Evolutionary conservation across 2,329 filamentous ascomycete genomes (phyloP), one percentile per base, ranked within the genome.

Genomic region (Monosporascus sp.): DNA sequence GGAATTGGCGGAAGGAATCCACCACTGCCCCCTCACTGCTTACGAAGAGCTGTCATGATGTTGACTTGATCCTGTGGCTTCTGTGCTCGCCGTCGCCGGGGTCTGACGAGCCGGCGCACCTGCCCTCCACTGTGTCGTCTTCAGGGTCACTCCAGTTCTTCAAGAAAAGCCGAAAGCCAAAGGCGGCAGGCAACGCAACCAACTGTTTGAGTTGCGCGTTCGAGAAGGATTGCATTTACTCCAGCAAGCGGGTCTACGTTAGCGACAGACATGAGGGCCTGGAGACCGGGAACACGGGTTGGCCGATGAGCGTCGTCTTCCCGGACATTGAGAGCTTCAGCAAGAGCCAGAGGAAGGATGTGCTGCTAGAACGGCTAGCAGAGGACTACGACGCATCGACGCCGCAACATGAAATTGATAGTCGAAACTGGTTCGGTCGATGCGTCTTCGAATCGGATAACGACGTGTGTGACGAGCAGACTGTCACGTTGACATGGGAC

Each of bases 391-490:
- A 78, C 15, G 65, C 71, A 1, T 66, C 70, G 7, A 82, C 77
- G 0, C 74, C 79, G 4, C 69, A 73, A 51, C 65, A 71, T 1
- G 72, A 76, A n/a, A 67, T 80, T 1, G 74, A 76, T 3, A 72
- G 73, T 5, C 74, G 78, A 9, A 86, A 86, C 59, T 88, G 91
- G 91, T 97, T 91, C 65, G 94, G 94, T 0, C 84, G 93, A n/a
- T 99, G 94, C 66, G 94, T 97, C 1, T 97, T 86, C 72, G 94
- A 97, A 68, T 78, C 86, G 5, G 91, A 96, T 72, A 99, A 97
- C 71, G 86, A 95, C 64, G 94, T 97, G 43, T 90, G 86, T 64
- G 94, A 99, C 68, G 91, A 97, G 64, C 93, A 97, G 69, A 81
- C 87, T 26, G 94, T 97, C 20, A 93, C 88, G 0, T 83, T 97